A percentile compares a stretch with the other conserved stretches of the same genome.
phyloP scores from a whole-genome alignment of 1,284 basidiomycete species.

The Puccinia polysora region DNA sequence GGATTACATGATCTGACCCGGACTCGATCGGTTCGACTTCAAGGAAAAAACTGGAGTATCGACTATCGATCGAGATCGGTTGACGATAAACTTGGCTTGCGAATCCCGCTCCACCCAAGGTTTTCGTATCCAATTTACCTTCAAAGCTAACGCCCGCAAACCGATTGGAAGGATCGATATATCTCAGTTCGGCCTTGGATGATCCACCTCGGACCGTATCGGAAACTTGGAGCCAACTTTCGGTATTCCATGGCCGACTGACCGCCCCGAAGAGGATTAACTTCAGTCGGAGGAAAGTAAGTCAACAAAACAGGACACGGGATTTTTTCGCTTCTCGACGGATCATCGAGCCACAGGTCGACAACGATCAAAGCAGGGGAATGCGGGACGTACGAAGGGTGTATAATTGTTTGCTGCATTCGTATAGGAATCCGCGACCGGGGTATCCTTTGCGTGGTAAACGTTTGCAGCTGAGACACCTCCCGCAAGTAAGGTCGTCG shows the following conservation, averaged over 20 bases:
- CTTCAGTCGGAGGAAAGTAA: no score
- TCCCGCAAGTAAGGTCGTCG: no score
- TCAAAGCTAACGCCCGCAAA: neutral
- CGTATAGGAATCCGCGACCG: no score
- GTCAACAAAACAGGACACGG: no score
- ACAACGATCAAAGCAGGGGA: no score
- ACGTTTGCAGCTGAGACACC: no score
- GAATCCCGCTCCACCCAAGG: conserved; percentile 21
- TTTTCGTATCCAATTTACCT: conserved; percentile 11
- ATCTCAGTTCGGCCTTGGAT: neutral
- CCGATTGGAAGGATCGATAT: neutral
- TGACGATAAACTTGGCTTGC: conserved; percentile 14
- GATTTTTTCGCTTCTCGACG: no score
- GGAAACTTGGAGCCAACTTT: conserved; percentile 5
- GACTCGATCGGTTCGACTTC: neutral
- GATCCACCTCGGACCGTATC: conserved; percentile 20
- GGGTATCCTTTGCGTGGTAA: no score
- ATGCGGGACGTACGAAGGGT: no score
- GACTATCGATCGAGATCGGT: neutral
- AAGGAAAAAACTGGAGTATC: neutral
- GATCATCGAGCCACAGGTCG: no score
- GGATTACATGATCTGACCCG: neutral
- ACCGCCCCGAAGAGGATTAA: conserved; percentile 3
- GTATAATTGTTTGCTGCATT: no score
- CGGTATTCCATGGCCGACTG: conserved; percentile 8